Evolutionary conservation across 805 yeast species (phyloP).

Genomic region (Candida corydali): DNA sequence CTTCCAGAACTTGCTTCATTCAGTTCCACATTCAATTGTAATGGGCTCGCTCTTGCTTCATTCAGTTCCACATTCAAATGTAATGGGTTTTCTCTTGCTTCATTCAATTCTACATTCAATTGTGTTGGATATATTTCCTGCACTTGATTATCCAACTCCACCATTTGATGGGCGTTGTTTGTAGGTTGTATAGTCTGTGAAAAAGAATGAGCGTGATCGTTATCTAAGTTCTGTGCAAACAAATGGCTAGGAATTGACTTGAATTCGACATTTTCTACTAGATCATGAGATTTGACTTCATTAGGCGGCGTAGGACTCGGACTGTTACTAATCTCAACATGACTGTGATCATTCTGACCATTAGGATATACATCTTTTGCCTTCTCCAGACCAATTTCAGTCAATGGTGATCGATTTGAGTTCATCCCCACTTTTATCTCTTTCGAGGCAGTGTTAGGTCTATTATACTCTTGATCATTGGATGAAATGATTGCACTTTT

Average conservation of each 20-base stretch:
- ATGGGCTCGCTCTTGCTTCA: too few species aligned
- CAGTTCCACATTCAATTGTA: constrained; percentile 2
- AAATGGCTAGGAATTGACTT: not conserved
- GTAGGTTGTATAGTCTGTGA: too few species aligned
- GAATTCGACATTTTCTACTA: not conserved
- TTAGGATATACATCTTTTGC: not conserved
- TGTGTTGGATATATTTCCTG: not conserved
- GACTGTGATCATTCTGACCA: not conserved
- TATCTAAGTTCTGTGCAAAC: not conserved
- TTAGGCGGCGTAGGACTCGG: too few species aligned
- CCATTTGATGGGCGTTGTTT: not conserved
- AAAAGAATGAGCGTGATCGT: too few species aligned
- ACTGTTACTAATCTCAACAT: not conserved
- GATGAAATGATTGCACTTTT: not conserved
- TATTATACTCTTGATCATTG: not conserved
- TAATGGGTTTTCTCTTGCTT: not conserved
- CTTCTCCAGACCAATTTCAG: not conserved
- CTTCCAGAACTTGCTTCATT: constrained; percentile 9
- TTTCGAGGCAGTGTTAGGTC: not conserved
- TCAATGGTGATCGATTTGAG: not conserved
- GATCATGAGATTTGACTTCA: too few species aligned
- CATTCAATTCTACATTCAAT: not conserved
- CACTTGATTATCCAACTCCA: not conserved
- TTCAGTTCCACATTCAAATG: constrained; percentile 6
- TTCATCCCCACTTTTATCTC: not conserved